These are phyloP conservation scores for Paecilomyces dactylethromorphus DNA, from an alignment of 2,329 filamentous ascomycete species.

Conservation along the genomic window DNA sequence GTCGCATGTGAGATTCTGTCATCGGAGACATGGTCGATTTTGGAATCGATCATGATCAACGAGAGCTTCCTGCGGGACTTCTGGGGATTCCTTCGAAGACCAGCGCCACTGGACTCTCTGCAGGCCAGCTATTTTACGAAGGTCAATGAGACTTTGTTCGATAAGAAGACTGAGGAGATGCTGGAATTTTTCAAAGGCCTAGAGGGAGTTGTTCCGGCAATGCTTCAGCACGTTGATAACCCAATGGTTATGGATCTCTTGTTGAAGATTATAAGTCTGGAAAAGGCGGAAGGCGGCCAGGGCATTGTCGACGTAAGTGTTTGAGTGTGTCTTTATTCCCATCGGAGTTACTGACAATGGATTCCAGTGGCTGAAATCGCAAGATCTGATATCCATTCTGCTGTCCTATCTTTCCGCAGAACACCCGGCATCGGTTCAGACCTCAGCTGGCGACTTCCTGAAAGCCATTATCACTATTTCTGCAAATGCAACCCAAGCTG, in stretches of 20 bases:
- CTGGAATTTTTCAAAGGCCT: conserved; percentile 78
- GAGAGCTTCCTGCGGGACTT: conserved; percentile 71
- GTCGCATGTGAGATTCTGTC: conserved; percentile 89
- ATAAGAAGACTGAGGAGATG: conserved; percentile 98
- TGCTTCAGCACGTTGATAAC: conserved; percentile 91
- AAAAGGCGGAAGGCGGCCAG: conserved; percentile 83
- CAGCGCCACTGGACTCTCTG: conserved; percentile 81
- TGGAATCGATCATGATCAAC: conserved; percentile 85
- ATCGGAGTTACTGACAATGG: conserved; percentile 4
- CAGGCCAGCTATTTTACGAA: conserved; percentile 98
- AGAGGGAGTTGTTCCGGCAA: conserved; percentile 72
- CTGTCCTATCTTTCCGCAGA: conserved; percentile 81
- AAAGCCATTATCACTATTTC: conserved; percentile 99
- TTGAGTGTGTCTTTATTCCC: not conserved
- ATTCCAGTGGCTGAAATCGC: conserved; percentile 77
- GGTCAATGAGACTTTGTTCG: conserved; percentile 94
- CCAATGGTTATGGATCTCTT: conserved; percentile 98
- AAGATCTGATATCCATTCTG: conserved; percentile 78
- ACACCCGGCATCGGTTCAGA: conserved; percentile 84
- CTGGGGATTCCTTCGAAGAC: conserved; percentile 80
- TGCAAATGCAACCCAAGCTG: conserved; percentile 94
- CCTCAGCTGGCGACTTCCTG: conserved; percentile 92
- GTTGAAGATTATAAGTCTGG: conserved; percentile 92
- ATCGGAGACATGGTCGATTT: conserved; percentile 94
- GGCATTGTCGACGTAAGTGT: conserved; percentile 81